A percentile compares a stretch with the other conserved stretches of the same genome.
These are phyloP conservation scores for Mycosphaerella sp. DNA, from an alignment of 2,329 filamentous ascomycete species.

Conservation along the genomic window DNA sequence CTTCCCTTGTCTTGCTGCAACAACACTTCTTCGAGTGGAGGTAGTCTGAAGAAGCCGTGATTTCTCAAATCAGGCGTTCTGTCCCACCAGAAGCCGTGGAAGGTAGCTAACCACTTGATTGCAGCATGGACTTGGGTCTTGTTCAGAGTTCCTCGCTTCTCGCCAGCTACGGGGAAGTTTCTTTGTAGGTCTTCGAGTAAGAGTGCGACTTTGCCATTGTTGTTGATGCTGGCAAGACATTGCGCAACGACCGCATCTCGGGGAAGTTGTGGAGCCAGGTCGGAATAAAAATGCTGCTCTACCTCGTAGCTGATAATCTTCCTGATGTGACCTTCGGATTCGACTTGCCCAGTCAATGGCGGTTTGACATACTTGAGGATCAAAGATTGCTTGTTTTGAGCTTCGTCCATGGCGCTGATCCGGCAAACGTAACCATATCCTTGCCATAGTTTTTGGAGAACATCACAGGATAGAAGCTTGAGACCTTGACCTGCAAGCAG, in stretches of 20 bases:
- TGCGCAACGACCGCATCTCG: conserved; percentile 44
- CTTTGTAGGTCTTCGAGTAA: conserved; percentile 52
- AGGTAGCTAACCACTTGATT: conserved; percentile 56
- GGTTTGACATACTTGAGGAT: conserved; percentile 58
- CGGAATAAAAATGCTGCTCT: conserved; percentile 59
- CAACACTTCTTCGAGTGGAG: conserved; percentile 50
- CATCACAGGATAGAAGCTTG: not conserved
- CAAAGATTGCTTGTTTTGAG: conserved; percentile 29
- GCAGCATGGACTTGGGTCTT: conserved; percentile 47
- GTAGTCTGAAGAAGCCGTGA: conserved; percentile 43
- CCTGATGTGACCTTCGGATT: conserved; percentile 56
- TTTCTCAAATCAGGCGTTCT: conserved; percentile 27
- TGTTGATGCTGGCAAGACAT: conserved; percentile 35
- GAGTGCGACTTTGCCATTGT: conserved; percentile 43
- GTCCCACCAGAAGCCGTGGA: conserved; percentile 53
- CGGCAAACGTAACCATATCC: conserved; percentile 51
- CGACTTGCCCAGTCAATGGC: conserved; percentile 34
- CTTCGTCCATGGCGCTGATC: conserved; percentile 39
- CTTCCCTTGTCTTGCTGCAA: not conserved
- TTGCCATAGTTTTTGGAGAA: conserved; percentile 5
- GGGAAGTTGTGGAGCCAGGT: conserved; percentile 47
- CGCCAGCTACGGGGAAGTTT: conserved; percentile 51
- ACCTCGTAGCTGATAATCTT: conserved; percentile 63
- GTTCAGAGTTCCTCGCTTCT: conserved; percentile 46
- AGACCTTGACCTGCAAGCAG: not conserved